Percentiles rank a stretch among this genome's conserved stretches.
Evolutionary conservation across 371 early-diverging fungal species (phyloP).

Genomic region (Mortierella sp.): DNA sequence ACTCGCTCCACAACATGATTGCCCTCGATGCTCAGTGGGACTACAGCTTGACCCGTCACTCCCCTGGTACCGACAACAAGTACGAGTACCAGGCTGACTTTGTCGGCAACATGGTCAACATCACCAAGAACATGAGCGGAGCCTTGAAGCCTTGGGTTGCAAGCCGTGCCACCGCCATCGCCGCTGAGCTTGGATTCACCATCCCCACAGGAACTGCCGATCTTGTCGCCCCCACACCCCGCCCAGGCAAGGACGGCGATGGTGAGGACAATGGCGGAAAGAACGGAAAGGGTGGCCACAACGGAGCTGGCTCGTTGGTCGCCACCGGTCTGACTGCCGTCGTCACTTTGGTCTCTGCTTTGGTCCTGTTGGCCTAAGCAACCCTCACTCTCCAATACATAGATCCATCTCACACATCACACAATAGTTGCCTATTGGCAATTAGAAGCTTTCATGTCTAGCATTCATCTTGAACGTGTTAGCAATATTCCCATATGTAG

Average conservation of each 20-base stretch:
- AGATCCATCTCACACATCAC: neutral
- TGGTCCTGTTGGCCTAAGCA: constrained; percentile 40
- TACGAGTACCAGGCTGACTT: constrained; percentile 57
- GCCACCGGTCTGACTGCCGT: constrained; percentile 17
- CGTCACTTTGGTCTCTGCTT: constrained; percentile 17
- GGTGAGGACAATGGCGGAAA: constrained; percentile 9
- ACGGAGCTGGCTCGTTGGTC: constrained; percentile 14
- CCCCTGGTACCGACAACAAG: constrained; percentile 56
- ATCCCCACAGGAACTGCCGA: constrained; percentile 39
- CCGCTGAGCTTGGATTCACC: constrained; percentile 34
- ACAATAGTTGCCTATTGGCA: neutral
- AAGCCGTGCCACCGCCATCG: constrained; percentile 15
- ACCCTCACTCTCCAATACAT: neutral
- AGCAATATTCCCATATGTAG: too few relatives aligned
- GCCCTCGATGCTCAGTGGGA: constrained; percentile 65
- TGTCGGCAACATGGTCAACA: constrained; percentile 51
- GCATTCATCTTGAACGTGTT: neutral
- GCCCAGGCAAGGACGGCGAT: constrained; percentile 17
- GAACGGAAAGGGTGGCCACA: constrained; percentile 14
- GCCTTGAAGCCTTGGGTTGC: constrained; percentile 47
- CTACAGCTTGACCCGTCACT: constrained; percentile 49
- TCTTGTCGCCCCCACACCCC: constrained; percentile 43
- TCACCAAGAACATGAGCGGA: constrained; percentile 40
- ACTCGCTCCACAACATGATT: constrained; percentile 60
- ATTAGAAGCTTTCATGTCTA: neutral